Conservation (phyloP, 441 rosid genomes). For the Raphanus hybrid region DNA sequence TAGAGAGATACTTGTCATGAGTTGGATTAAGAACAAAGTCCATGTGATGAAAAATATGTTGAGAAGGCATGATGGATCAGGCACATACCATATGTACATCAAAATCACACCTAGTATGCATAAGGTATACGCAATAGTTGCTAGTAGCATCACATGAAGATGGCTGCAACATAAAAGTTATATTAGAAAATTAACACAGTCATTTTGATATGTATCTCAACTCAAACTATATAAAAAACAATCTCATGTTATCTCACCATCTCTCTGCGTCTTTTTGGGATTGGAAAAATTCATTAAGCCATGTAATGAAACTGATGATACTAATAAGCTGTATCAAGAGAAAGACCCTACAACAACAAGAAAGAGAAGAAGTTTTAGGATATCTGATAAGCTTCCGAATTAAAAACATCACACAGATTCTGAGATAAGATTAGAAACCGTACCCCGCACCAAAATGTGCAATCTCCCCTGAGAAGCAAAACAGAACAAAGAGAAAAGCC, state of each 20-base stretch:
- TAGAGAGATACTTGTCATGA: constrained; percentile 88
- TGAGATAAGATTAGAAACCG: neutral
- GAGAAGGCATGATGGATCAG: constrained; percentile 84
- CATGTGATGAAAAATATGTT: constrained; percentile 92
- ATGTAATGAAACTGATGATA: constrained; percentile 82
- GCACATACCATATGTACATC: constrained; percentile 97
- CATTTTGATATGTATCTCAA: constrained; percentile 3
- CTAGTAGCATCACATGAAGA: constrained; percentile 71
- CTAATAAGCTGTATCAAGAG: constrained; percentile 95
- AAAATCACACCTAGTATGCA: constrained; percentile 82
- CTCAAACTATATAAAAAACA: constrained; percentile 2
- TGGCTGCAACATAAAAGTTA: constrained; percentile 56
- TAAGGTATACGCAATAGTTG: constrained; percentile 68
- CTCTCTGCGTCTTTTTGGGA: constrained; percentile 69
- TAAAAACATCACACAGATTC: neutral
- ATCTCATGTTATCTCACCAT: constrained; percentile 59
- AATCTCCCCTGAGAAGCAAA: constrained; percentile 74
- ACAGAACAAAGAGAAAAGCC: neutral
- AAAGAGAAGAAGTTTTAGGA: neutral
- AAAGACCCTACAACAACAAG: constrained; percentile 72
- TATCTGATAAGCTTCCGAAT: neutral
- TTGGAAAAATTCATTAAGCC: constrained; percentile 82
- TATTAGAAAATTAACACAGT: neutral
- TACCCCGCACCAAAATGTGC: constrained; percentile 99
- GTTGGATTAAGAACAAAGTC: constrained; percentile 91